Evolutionary conservation across 1,284 basidiomycete genomes (phyloP).

Genomic region (Ceratobasidium sp.): DNA sequence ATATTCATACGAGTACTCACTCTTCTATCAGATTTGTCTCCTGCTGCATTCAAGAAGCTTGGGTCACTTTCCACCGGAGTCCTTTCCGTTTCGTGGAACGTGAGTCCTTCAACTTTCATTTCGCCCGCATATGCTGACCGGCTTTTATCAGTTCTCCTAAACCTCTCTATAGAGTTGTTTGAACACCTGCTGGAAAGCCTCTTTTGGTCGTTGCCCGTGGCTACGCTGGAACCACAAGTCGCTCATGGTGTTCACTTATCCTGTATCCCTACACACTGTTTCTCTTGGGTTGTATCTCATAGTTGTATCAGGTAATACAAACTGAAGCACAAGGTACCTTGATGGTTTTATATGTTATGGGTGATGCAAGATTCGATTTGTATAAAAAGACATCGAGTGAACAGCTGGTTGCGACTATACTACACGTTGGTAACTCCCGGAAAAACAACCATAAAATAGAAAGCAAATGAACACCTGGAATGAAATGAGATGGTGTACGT

Average conservation of each 20-base stretch:
- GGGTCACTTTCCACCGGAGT: conserved; percentile 32
- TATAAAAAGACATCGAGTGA: too few species aligned
- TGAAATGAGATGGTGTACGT: neutral
- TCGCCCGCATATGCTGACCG: neutral
- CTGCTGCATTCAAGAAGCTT: conserved; percentile 38
- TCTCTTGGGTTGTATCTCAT: conserved; percentile 6
- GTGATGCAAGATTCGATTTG: too few species aligned
- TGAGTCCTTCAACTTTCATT: neutral
- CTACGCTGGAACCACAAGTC: conserved; percentile 26
- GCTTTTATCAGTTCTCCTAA: too few species aligned
- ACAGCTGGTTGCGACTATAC: too few species aligned
- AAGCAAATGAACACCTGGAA: neutral
- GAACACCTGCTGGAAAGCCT: neutral
- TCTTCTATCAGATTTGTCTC: conserved; percentile 34
- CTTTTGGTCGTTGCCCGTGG: conserved; percentile 34
- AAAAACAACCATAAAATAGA: too few species aligned
- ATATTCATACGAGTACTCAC: neutral
- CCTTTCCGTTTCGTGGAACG: conserved; percentile 38
- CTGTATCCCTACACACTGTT: conserved; percentile 26
- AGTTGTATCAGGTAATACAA: conserved; percentile 13
- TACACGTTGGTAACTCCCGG: too few species aligned
- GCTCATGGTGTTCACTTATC: conserved; percentile 6
- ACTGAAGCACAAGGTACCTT: neutral
- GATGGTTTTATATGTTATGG: too few species aligned
- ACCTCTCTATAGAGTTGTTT: too few species aligned